Conservation (phyloP, 2,329 filamentous ascomycete genomes). For the Geosmithia flava region DNA sequence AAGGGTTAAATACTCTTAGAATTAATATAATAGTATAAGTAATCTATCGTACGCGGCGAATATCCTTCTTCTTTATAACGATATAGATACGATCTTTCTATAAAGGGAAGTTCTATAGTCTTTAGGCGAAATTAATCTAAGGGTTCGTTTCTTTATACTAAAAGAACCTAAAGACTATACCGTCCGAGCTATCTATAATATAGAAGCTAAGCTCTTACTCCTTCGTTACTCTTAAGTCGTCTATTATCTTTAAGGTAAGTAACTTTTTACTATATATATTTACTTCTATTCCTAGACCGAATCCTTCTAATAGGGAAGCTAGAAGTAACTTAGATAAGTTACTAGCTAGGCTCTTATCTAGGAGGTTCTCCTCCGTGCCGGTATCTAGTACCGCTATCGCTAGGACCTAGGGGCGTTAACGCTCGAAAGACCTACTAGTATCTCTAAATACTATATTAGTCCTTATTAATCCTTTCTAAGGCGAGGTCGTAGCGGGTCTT, state of each 20-base stretch:
- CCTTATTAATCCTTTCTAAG: neutral
- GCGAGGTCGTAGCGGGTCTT: too few species aligned
- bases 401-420: too few species aligned
- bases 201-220: neutral
- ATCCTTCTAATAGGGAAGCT: neutral
- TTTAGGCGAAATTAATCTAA: too few species aligned
- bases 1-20: too few species aligned
- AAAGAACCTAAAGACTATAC: neutral
- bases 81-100: too few species aligned
- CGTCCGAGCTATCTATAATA: neutral
- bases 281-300: conserved; percentile 1
- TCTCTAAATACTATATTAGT: neutral
- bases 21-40: conserved; percentile 1
- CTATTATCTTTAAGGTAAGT: too few species aligned
- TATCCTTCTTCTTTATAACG: neutral
- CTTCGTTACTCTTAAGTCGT: conserved; percentile 2
- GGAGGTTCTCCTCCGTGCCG: neutral
- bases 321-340: neutral
- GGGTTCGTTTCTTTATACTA: too few species aligned
- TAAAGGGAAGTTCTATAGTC: too few species aligned
- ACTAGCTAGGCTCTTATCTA: neutral
- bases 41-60: neutral
- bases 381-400: neutral
- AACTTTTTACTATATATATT: conserved; percentile 1
- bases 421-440: neutral